Evolutionary conservation across 495 filamentous ascomycete species (phyloP).

Genomic region (Penicillium subrubescens): DNA sequence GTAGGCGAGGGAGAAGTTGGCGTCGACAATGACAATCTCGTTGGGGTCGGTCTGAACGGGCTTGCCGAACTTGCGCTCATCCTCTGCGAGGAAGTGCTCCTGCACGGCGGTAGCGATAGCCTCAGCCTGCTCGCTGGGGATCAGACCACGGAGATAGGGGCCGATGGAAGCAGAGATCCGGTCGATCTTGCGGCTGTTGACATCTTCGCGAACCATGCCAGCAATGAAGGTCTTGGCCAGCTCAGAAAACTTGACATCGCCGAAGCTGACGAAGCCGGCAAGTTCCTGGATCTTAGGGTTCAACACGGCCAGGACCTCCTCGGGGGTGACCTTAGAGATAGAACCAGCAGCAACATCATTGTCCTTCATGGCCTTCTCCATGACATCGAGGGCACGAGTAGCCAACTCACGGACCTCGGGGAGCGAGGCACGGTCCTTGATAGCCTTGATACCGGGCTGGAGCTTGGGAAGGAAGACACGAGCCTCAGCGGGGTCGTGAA

Average conservation of each 20-base stretch:
- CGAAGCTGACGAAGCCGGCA: slow-evolving; percentile 60
- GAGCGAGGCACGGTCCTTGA: slow-evolving; percentile 84
- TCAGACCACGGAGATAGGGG: slow-evolving; percentile 75
- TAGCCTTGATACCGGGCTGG: slow-evolving; percentile 87
- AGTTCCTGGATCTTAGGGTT: slow-evolving; percentile 72
- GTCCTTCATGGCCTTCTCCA: slow-evolving; percentile 90
- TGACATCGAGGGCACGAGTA: slow-evolving; percentile 76
- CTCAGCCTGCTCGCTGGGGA: slow-evolving; percentile 58
- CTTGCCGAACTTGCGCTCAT: slow-evolving; percentile 82
- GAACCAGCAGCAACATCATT: slow-evolving; percentile 56
- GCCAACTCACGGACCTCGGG: slow-evolving; percentile 94
- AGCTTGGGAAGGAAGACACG: slow-evolving; percentile 95
- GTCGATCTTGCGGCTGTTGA: slow-evolving; percentile 77
- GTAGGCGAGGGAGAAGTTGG: slow-evolving; percentile 96
- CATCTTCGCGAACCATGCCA: slow-evolving; percentile 85
- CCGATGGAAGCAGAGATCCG: slow-evolving; percentile 66
- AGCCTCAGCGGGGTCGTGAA: slow-evolving; percentile 96
- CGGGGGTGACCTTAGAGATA: slow-evolving; percentile 67
- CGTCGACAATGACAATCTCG: slow-evolving; percentile 93
- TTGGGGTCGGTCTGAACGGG: slow-evolving; percentile 84
- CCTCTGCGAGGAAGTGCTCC: slow-evolving; percentile 74
- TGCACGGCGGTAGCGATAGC: slow-evolving; percentile 67
- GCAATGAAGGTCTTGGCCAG: slow-evolving; percentile 73
- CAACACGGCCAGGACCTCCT: slow-evolving; percentile 75
- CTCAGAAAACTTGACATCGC: slow-evolving; percentile 64